Conservation (phyloP, 805 yeast genomes). For the Metschnikowia similis region DNA sequence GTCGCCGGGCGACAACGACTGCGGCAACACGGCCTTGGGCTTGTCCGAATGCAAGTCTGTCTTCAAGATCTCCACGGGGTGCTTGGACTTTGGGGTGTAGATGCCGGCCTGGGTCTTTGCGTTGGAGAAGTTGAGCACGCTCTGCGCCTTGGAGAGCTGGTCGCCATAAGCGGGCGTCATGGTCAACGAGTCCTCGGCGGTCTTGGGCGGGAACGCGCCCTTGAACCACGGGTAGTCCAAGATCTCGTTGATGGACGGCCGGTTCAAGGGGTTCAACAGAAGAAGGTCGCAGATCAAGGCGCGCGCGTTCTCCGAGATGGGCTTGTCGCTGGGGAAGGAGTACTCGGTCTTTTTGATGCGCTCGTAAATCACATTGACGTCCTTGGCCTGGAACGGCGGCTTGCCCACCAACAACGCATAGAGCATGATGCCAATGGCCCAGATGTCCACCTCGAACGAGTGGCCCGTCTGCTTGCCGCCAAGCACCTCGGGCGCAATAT, state of each 20-base stretch:
- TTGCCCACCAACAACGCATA: conserved; percentile 89
- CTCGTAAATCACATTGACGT: conserved; percentile 87
- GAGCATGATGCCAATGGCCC: conserved; percentile 98
- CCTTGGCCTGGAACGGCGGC: conserved; percentile 97
- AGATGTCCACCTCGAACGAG: conserved; percentile 89
- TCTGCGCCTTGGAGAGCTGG: conserved; percentile 51
- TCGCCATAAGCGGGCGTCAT: conserved; percentile 55
- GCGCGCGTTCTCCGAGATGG: conserved; percentile 69
- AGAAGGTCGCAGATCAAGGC: conserved; percentile 68
- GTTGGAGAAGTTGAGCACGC: conserved; percentile 61
- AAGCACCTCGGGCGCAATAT: conserved; percentile 96
- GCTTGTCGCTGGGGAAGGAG: conserved; percentile 66
- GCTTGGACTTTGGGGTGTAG: conserved; percentile 46
- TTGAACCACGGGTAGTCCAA: conserved; percentile 83
- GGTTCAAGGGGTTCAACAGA: conserved; percentile 68
- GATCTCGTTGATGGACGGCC: conserved; percentile 79
- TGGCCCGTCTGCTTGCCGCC: conserved; percentile 87
- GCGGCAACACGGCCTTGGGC: conserved; percentile 71
- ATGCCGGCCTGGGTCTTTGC: conserved; percentile 66
- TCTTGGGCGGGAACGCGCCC: conserved; percentile 73
- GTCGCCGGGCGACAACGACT: conserved; percentile 88
- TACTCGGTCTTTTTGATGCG: conserved; percentile 82
- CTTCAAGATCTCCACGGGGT: conserved; percentile 66
- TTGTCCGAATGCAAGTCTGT: conserved; percentile 67
- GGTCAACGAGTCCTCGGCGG: conserved; percentile 59